Conservation (phyloP, 1,284 basidiomycete genomes). For the Heterobasidion annosum region DNA sequence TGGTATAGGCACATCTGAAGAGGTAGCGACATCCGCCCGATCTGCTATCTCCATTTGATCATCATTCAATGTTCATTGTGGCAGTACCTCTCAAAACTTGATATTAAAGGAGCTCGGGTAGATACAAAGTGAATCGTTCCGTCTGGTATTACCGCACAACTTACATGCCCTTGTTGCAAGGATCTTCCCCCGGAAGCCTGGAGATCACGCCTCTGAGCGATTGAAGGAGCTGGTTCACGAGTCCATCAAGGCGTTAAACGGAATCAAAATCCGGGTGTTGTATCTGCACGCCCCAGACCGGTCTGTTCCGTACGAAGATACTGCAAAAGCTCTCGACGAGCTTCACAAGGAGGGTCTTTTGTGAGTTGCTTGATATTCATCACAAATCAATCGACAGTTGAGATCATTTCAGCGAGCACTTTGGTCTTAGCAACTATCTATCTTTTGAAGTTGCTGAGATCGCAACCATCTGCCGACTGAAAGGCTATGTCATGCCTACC, state of each 20-base stretch:
- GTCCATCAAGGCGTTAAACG: constrained; percentile 27
- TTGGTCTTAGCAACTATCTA: constrained; percentile 39
- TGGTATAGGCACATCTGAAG: constrained; percentile 40
- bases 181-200: constrained; percentile 30
- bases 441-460: constrained; percentile 23
- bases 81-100: constrained; percentile 33
- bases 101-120: constrained; percentile 30
- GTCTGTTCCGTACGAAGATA: constrained; percentile 36
- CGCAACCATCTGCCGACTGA: background rate
- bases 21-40: constrained; percentile 17
- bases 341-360: constrained; percentile 35
- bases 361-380: constrained; percentile 18
- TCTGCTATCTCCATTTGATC: background rate
- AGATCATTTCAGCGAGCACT: constrained; percentile 26
- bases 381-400: background rate
- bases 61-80: background rate
- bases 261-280: constrained; percentile 30
- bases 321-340: constrained; percentile 31
- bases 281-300: constrained; percentile 42
- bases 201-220: constrained; percentile 27
- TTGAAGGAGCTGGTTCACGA: constrained; percentile 28
- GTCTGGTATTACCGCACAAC: background rate
- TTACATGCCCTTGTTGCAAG: constrained; percentile 14
- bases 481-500: background rate
- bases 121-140: constrained; percentile 36